Percentiles rank a stretch among this genome's conserved stretches.
These are phyloP conservation scores for Kazachstania martiniae DNA, from an alignment of 805 yeast genomes.

Conservation along the genomic window DNA sequence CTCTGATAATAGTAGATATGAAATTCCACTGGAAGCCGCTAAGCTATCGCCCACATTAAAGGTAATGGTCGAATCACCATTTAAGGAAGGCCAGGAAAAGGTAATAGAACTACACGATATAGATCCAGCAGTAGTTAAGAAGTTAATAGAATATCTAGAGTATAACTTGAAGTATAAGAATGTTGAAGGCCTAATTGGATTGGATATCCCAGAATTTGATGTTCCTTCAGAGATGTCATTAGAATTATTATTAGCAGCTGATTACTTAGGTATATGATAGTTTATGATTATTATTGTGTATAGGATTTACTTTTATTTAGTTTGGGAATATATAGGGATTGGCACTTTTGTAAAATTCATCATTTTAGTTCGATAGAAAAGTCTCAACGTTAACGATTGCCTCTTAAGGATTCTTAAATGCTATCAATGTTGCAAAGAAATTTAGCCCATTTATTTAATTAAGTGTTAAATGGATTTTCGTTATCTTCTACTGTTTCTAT, in stretches of 20 bases:
- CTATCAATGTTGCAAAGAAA: too few species aligned
- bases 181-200: constrained; percentile 20
- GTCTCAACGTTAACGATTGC: too few species aligned
- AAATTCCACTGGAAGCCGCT: constrained; percentile 65
- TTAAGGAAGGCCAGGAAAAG: constrained; percentile 50
- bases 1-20: constrained; percentile 54
- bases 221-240: constrained; percentile 91
- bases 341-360: too few species aligned
- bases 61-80: constrained; percentile 45
- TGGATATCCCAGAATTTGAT: constrained; percentile 70
- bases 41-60: constrained; percentile 53
- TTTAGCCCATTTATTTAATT: too few species aligned
- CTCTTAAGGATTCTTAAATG: too few species aligned
- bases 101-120: constrained; percentile 49
- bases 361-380: too few species aligned
- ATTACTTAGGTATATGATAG: constrained; percentile 35
- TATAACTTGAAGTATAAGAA: constrained; percentile 58
- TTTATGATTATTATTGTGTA: too few species aligned
- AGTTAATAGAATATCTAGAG: constrained; percentile 76
- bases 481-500: constrained; percentile 49
- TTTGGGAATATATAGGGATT: too few species aligned
- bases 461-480: too few species aligned
- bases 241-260: constrained; percentile 88
- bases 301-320: too few species aligned
- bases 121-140: constrained; percentile 60